A percentile compares a stretch with the other conserved stretches of the same genome.
Conservation (phyloP, 2,329 filamentous ascomycete genomes). For the Penicillium sp. region DNA sequence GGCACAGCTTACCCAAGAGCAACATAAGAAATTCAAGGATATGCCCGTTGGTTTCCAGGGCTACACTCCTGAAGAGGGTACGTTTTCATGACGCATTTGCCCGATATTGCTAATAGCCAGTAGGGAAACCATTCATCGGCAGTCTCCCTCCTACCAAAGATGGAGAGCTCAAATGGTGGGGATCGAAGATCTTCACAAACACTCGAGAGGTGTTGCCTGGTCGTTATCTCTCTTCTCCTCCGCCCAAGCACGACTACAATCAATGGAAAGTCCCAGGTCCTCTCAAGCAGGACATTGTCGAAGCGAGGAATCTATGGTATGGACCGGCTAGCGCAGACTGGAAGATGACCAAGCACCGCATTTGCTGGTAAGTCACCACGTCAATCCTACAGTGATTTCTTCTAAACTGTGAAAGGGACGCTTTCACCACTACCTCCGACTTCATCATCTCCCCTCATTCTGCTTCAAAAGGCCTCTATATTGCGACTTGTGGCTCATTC, state of each 20-base stretch:
- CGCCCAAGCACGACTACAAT: conserved; percentile 49
- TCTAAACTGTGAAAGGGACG: conserved; percentile 49
- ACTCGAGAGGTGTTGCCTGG: conserved; percentile 50
- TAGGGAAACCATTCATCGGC: conserved; percentile 52
- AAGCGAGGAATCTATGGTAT: conserved; percentile 55
- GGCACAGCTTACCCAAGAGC: conserved; percentile 41
- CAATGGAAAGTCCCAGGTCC: conserved; percentile 56
- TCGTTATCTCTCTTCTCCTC: conserved; percentile 53
- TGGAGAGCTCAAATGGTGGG: conserved; percentile 55
- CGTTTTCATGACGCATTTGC: background rate
- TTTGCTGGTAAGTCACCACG: conserved; percentile 55
- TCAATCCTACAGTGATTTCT: conserved; percentile 3
- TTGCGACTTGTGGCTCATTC: conserved; percentile 35
- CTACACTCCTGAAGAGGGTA: conserved; percentile 36
- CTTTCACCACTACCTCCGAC: conserved; percentile 54
- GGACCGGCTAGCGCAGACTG: conserved; percentile 51
- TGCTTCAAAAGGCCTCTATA: conserved; percentile 37
- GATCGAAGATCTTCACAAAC: conserved; percentile 55
- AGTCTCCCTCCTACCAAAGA: conserved; percentile 50
- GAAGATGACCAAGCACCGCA: conserved; percentile 57
- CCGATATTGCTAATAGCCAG: conserved; percentile 12
- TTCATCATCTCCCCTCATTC: conserved; percentile 46
- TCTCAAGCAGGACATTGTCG: conserved; percentile 55
- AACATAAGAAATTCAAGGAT: conserved; percentile 33
- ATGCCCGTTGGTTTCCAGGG: conserved; percentile 46